Evolutionary conservation across 2,329 filamentous ascomycete genomes (phyloP), one percentile per base, ranked within the genome.

Genomic region (Sphaceloma murrayae): DNA sequence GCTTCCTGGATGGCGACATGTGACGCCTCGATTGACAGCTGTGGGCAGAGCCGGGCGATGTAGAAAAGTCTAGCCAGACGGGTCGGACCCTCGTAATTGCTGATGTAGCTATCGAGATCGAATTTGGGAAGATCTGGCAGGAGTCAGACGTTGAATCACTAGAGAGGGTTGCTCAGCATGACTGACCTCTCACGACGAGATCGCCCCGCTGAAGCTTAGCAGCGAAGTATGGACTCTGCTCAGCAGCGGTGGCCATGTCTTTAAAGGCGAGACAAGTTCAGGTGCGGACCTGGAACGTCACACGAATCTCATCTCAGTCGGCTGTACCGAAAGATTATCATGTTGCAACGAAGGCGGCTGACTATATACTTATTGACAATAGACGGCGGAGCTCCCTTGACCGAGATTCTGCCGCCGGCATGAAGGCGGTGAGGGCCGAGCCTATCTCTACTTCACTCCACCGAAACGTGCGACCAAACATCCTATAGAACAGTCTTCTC

Each of bases 31-130:
- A 80, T 63, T 46, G 80, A 77, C 22, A 98, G 75, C 26, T 80
- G 74, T 1, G 82, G 77, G 5, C 84, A 95, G 54, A 75, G 80
- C 36, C 73, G 76, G 56, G 86, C 89, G 57, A 98, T 91, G 52
- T 86, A 74, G 46, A 83, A 69, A 34, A 96, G 77, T 47, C 91
- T 82, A 43, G 88, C 78, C 61, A 83, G 82, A 52, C 82, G 80
- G 43, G 87, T 89, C 47, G 82, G 75, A 49, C 88, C 86, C 59
- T 70, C 73, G 64, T 96, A 98, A 59, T 95, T 94, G 52, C 81
- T 74, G 39, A 94, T 82, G 63, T 95, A 96, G 27, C 82, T 77
- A 49, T 95, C 86, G 31, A 98, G 74, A 56, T 96, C 91, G 54
- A 96, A 81, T 22, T 51, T 51, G 8, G 49, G 49, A 3, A 43